Conservation (phyloP, 345 rosid species). For the Camelina laxa region DNA sequence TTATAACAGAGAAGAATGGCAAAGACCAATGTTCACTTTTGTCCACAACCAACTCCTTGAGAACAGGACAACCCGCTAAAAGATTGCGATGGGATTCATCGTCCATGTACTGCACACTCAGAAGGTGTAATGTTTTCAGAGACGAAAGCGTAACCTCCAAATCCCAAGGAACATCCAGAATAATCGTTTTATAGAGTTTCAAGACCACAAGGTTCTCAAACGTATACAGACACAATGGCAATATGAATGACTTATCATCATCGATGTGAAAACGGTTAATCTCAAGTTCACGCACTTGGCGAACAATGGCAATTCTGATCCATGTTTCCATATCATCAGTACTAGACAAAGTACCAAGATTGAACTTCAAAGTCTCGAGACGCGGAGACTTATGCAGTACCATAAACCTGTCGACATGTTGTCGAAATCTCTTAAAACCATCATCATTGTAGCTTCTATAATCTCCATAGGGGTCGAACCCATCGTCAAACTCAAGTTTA, state of each 20-base stretch:
- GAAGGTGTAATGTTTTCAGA: no score
- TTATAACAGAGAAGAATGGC: no score
- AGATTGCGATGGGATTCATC: no score
- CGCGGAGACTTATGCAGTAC: background rate
- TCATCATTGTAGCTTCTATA: no score
- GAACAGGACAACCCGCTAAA: no score
- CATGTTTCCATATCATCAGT: background rate
- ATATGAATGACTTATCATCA: background rate
- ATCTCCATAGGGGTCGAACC: no score
- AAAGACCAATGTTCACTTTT: no score
- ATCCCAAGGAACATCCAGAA: slow-evolving; percentile 8
- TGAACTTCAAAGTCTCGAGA: background rate
- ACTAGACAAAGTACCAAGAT: background rate
- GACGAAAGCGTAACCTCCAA: no score
- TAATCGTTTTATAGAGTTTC: background rate
- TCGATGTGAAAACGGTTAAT: background rate
- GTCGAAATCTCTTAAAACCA: background rate
- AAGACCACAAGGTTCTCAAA: background rate
- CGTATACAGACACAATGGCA: background rate
- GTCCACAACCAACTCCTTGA: no score
- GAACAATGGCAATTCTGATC: background rate
- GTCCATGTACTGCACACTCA: no score
- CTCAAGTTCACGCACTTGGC: slow-evolving; percentile 5
- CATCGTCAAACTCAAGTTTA: slow-evolving; percentile 3
- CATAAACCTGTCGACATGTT: background rate